A percentile compares a stretch with the other conserved stretches of the same genome.
Conservation (phyloP, 805 yeast genomes). For the Hanseniaspora valbyensis region DNA sequence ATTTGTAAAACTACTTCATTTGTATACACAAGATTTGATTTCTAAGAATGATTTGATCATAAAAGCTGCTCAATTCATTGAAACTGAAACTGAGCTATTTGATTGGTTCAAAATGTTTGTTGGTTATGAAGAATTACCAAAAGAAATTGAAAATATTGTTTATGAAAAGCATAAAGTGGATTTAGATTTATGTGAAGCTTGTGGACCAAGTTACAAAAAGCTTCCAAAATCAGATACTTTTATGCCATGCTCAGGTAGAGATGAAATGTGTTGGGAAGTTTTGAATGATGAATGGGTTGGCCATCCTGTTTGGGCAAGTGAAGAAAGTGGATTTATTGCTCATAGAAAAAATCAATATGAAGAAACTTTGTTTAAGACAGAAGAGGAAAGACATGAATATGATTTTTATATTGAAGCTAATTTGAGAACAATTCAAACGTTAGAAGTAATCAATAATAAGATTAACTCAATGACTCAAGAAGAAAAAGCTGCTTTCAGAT, state of each 20-base stretch:
- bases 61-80: slow-evolving; percentile 75
- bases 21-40: slow-evolving; percentile 82
- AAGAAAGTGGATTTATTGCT: slow-evolving; percentile 97
- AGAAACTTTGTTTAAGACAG: slow-evolving; percentile 86
- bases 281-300: slow-evolving; percentile 98
- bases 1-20: slow-evolving; percentile 74
- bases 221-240: slow-evolving; percentile 87
- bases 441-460: slow-evolving; percentile 89
- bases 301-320: slow-evolving; percentile 99
- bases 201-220: slow-evolving; percentile 89
- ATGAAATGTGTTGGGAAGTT: slow-evolving; percentile 98
- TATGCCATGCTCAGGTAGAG: slow-evolving; percentile 97
- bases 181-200: slow-evolving; percentile 78
- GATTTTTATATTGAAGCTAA: slow-evolving; percentile 94
- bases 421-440: slow-evolving; percentile 84
- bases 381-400: slow-evolving; percentile 95
- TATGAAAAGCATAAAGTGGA: slow-evolving; percentile 88
- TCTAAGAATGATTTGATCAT: slow-evolving; percentile 73
- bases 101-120: slow-evolving; percentile 90
- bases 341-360: slow-evolving; percentile 97
- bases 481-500: slow-evolving; percentile 72
- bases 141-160: slow-evolving; percentile 72
- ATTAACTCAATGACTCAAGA: slow-evolving; percentile 86
- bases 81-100: slow-evolving; percentile 64
- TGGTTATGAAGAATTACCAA: slow-evolving; percentile 75